These are phyloP conservation scores for Adenanthera pavonina DNA, from an alignment of 306 rosid genomes.

Conservation along the genomic window DNA sequence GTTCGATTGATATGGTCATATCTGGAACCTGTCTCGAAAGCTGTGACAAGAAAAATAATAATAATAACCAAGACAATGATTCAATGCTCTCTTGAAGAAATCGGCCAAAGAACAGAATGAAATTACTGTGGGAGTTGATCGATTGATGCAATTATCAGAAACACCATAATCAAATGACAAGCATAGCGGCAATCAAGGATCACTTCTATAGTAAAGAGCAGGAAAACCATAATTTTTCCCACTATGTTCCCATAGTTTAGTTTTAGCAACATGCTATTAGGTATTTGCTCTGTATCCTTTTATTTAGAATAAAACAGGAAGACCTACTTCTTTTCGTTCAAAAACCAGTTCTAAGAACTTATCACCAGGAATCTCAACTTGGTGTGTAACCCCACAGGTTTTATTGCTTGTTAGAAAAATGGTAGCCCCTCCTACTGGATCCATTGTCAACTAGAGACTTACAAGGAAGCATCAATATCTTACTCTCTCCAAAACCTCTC, in stretches of 20 bases:
- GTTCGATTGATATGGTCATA: slow-evolving; percentile 55
- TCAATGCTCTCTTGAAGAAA: slow-evolving; percentile 30
- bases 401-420: background rate
- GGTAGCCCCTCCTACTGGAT: background rate
- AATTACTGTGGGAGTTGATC: slow-evolving; percentile 18
- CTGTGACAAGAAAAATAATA: slow-evolving; percentile 51
- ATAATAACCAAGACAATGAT: background rate
- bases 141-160: slow-evolving; percentile 18
- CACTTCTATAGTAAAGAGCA: slow-evolving; percentile 13
- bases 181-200: slow-evolving; percentile 17
- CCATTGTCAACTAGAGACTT: background rate
- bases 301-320: slow-evolving; percentile 12
- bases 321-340: background rate
- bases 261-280: slow-evolving; percentile 1
- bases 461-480: slow-evolving; percentile 17
- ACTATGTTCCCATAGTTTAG: slow-evolving; percentile 23
- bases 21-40: slow-evolving; percentile 78
- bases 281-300: slow-evolving; percentile 18
- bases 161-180: slow-evolving; percentile 11
- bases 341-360: slow-evolving; percentile 9
- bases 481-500: slow-evolving; percentile 1
- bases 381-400: background rate
- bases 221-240: background rate
- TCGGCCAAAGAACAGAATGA: background rate
- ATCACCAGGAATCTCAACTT: background rate